phyloP scores from a whole-genome alignment of 225 moss, liverwort and hornwort genomes.

The Bryum argenteum region DNA sequence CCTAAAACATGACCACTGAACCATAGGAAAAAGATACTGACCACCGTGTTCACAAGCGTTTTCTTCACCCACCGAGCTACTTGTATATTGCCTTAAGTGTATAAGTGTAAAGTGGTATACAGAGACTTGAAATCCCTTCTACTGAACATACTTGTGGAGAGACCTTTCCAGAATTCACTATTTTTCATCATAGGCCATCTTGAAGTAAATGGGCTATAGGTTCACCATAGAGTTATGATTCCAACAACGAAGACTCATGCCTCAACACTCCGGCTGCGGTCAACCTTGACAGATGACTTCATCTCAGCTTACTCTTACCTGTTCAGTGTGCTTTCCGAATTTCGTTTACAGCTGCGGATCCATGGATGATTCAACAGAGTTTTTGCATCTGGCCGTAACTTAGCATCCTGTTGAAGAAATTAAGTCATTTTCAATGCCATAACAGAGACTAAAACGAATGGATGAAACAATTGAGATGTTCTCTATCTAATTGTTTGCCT shows the following conservation, averaged over 20 bases:
- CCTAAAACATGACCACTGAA: background rate
- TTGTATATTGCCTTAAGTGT: background rate
- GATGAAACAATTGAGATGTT: slow-evolving; percentile 2
- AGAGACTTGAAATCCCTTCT: background rate
- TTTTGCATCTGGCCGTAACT: slow-evolving; percentile 92
- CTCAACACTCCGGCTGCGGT: slow-evolving; percentile 17
- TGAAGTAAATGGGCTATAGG: background rate
- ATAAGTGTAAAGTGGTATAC: background rate
- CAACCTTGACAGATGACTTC: slow-evolving; percentile 17
- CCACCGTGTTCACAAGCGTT: background rate
- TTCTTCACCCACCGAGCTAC: slow-evolving; percentile 5
- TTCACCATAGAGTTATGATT: background rate
- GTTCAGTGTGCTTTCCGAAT: slow-evolving; percentile 67
- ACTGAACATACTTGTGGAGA: background rate
- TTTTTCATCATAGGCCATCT: background rate
- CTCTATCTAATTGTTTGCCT: slow-evolving; percentile 9
- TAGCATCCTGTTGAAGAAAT: slow-evolving; percentile 74
- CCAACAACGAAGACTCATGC: slow-evolving; percentile 7
- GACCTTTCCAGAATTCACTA: background rate
- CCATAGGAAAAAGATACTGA: slow-evolving; percentile 1
- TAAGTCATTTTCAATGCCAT: slow-evolving; percentile 4
- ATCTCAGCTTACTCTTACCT: slow-evolving; percentile 46
- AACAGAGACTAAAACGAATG: slow-evolving; percentile 13
- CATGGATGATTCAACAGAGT: slow-evolving; percentile 93
- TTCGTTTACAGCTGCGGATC: slow-evolving; percentile 86